Conservation (phyloP, 139 green algal genomes). For the Tetraselmis striata region DNA sequence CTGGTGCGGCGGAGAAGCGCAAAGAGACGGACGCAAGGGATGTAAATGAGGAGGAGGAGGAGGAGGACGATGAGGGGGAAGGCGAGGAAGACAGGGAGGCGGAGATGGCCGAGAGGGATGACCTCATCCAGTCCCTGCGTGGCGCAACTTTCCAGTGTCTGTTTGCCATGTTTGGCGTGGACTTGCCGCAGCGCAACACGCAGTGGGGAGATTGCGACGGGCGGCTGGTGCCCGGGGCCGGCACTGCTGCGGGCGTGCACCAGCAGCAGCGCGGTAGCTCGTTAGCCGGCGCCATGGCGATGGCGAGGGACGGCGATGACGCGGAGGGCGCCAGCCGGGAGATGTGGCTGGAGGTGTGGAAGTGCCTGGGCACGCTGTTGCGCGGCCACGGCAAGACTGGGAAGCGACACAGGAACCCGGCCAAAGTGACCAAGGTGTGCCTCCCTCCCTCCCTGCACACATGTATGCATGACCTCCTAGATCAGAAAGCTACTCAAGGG, state of each 20-base stretch:
- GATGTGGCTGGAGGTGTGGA: background rate
- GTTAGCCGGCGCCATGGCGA: background rate
- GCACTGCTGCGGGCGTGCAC: background rate
- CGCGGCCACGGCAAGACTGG: background rate
- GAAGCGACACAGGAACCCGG: background rate
- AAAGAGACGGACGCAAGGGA: background rate
- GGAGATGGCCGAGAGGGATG: background rate
- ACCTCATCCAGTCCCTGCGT: background rate
- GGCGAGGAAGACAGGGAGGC: background rate
- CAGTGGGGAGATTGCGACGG: slow-evolving; percentile 2
- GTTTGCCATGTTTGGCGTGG: slow-evolving; percentile 11
- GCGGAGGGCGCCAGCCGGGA: background rate
- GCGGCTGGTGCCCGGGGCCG: background rate
- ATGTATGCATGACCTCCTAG: no score
- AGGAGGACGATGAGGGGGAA: background rate
- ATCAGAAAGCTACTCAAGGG: no score
- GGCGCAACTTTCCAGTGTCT: slow-evolving; percentile 2
- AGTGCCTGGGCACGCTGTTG: background rate
- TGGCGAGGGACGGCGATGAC: background rate
- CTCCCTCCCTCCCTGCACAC: background rate
- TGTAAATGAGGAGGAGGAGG: background rate
- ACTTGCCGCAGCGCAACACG: slow-evolving; percentile 8
- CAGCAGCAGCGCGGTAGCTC: background rate
- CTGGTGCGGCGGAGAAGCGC: background rate
- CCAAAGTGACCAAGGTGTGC: background rate